Percentiles rank a stretch among this genome's conserved stretches.
Evolutionary conservation across 768 basidiomycete species (phyloP).

Genomic region (Roridomyces roridus): DNA sequence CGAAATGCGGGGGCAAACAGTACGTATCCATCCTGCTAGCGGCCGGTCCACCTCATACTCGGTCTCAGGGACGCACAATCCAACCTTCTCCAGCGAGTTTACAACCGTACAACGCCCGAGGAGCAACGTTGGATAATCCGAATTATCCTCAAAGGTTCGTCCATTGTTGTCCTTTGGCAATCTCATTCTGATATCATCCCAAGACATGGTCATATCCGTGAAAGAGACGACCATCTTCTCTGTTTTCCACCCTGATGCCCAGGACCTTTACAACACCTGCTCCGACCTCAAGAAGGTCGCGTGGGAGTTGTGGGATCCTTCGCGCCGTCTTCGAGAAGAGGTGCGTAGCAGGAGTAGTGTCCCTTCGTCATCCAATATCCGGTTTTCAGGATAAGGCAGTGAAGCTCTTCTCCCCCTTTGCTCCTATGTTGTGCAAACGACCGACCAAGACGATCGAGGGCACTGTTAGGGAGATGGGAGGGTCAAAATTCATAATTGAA

Average conservation of each 20-base stretch:
- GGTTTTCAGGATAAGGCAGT: conserved; percentile 76
- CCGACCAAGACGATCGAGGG: conserved; percentile 83
- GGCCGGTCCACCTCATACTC: conserved; percentile 16
- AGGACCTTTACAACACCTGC: conserved; percentile 94
- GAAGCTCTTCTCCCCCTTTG: conserved; percentile 84
- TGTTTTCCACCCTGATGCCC: conserved; percentile 93
- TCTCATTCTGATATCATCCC: neutral
- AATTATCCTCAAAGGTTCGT: conserved; percentile 89
- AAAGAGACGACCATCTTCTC: conserved; percentile 93
- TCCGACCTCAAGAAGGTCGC: conserved; percentile 95
- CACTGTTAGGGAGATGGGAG: conserved; percentile 84
- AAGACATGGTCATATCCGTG: conserved; percentile 91
- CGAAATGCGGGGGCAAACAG: conserved; percentile 77
- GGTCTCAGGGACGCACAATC: conserved; percentile 72
- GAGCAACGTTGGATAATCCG: conserved; percentile 97
- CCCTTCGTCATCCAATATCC: neutral
- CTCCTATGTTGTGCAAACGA: conserved; percentile 95
- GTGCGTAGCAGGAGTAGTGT: conserved; percentile 35
- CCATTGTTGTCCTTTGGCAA: neutral
- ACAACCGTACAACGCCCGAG: conserved; percentile 79
- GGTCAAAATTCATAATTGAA: conserved; percentile 84
- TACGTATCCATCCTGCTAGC: conserved; percentile 38
- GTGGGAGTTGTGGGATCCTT: conserved; percentile 85
- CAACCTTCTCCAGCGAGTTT: conserved; percentile 76
- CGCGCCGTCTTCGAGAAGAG: conserved; percentile 65